Conservation (phyloP, 1,284 basidiomycete genomes). For the Apiotrichum domesticum region DNA sequence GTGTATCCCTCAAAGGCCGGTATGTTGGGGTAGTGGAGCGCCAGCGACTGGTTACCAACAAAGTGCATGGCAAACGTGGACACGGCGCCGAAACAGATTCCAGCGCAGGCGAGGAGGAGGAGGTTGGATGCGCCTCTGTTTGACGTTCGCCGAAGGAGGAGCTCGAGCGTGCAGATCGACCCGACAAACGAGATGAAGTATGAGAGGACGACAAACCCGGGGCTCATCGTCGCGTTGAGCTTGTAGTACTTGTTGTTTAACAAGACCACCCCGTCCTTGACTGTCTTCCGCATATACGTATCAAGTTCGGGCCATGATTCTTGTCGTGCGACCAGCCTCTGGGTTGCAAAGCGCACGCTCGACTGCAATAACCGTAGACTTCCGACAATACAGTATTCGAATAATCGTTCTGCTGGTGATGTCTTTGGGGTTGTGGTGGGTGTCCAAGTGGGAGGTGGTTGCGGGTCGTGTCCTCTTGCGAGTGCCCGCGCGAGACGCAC, state of each 20-base stretch:
- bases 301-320: not conserved
- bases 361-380: conserved; percentile 1
- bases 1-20: conserved; percentile 15
- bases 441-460: too few relatives aligned
- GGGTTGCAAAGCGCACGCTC: not conserved
- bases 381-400: not conserved
- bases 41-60: conserved; percentile 48
- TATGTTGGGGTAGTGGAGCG: conserved; percentile 38
- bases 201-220: conserved; percentile 46
- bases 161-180: conserved; percentile 47
- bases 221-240: conserved; percentile 24
- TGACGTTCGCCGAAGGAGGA: conserved; percentile 45
- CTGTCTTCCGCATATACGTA: too few relatives aligned
- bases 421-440: too few relatives aligned
- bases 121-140: conserved; percentile 46
- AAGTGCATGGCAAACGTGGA: conserved; percentile 50
- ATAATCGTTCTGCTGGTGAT: not conserved
- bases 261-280: too few relatives aligned
- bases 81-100: conserved; percentile 48
- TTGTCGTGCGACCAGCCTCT: not conserved
- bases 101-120: conserved; percentile 43
- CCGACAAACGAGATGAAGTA: conserved; percentile 47
- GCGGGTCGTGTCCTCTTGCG: conserved; percentile 6
- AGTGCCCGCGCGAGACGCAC: not conserved
- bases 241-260: not conserved